Percentiles rank a stretch among this genome's conserved stretches.
Conservation (phyloP, 345 rosid species). For the Rhodamnia rubescens region DNA sequence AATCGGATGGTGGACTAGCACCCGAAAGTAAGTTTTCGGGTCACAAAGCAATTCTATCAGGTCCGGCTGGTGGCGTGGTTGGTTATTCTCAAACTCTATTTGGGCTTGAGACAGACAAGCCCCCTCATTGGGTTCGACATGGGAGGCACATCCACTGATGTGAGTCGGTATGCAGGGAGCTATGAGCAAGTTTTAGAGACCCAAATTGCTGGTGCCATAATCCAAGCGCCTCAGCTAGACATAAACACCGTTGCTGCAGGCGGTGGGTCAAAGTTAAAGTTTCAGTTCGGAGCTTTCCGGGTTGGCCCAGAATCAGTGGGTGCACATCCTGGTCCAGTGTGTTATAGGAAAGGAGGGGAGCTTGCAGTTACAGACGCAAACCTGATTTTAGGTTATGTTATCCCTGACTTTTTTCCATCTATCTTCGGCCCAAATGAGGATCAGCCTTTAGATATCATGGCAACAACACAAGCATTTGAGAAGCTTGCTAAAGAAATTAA, state of each 20-base stretch:
- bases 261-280: slow-evolving; percentile 92
- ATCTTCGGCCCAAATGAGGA: slow-evolving; percentile 86
- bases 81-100: slow-evolving; percentile 93
- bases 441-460: slow-evolving; percentile 62
- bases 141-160: slow-evolving; percentile 99
- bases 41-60: slow-evolving; percentile 92
- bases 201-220: slow-evolving; percentile 89
- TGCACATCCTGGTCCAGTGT: slow-evolving; percentile 97
- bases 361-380: slow-evolving; percentile 94
- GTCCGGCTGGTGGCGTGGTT: slow-evolving; percentile 99
- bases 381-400: slow-evolving; percentile 72
- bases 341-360: slow-evolving; percentile 91
- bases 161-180: slow-evolving; percentile 93
- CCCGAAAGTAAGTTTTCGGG: slow-evolving; percentile 91
- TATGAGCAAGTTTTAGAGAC: slow-evolving; percentile 98
- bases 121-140: slow-evolving; percentile 96
- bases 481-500: slow-evolving; percentile 71
- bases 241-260: slow-evolving; percentile 98
- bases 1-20: slow-evolving; percentile 97
- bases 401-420: slow-evolving; percentile 91
- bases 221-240: slow-evolving; percentile 98
- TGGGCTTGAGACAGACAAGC: slow-evolving; percentile 83
- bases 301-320: slow-evolving; percentile 98
- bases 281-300: slow-evolving; percentile 82
- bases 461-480: slow-evolving; percentile 67